Base-by-base conservation (phyloP, 805 yeast genomes). In the Candida broadrunensis region DNA sequence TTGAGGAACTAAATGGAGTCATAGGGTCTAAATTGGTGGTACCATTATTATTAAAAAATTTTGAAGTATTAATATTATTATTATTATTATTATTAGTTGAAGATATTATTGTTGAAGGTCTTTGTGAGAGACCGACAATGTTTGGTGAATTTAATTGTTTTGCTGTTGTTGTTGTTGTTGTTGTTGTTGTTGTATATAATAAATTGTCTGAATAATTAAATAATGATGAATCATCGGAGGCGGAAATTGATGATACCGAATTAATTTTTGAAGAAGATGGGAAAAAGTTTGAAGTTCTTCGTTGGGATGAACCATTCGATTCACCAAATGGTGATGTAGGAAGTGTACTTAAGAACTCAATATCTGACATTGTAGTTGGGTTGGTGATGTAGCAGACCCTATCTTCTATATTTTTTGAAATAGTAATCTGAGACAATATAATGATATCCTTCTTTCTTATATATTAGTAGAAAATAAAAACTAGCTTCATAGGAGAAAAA, bases 201-300 rank as follows among this genome's bases (percentile, higher is more conserved):
- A n/a, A n/a, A n/a, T n/a, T n/a, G n/a, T n/a, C n/a, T 7, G 24
- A 21, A 21, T 21, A 21, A 7, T 6, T 7, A 21, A 7, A 21
- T 21, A 9, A 9, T 21, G 24, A 21, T 21, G 24, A 13, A 7
- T 25, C 29, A 25, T 25, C 29, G n/a, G 29, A 25, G 29, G 29
- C 12, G 11, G 9, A 9, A 9, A 21, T 21, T 6, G 9, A 7
- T 7, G 24, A 21, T 21, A 9, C 9, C 6, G 9, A 6, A 7
- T 6, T 21, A 21, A 6, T 21, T 9, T 21, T 21, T 21, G 24
- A 21, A 21, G 24, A 21, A 20, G 35, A 24, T 11, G 42, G 38
- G 35, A 37, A 36, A 26, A 43, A 39, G 29, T 43, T 43, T 6
- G 46, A 43, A 6, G 39, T 43, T 23, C 42, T 18, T 25, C 46